Conservation (phyloP, 2,329 filamentous ascomycete genomes). For the Penicillium crustosum region DNA sequence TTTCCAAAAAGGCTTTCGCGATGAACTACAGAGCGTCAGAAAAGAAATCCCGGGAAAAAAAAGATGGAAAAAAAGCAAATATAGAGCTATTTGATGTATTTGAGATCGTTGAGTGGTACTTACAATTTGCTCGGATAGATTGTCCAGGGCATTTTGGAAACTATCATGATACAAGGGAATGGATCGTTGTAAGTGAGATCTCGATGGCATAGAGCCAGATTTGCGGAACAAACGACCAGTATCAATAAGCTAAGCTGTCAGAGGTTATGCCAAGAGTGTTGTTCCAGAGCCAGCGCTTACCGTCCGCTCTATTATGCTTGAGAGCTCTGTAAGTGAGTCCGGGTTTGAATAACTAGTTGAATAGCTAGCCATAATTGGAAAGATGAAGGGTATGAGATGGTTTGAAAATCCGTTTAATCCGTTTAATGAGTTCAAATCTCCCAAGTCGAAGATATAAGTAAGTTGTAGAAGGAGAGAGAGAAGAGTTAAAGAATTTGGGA, state of each 20-base stretch:
- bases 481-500: neutral
- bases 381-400: too few species aligned
- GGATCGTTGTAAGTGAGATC: constrained; percentile 38
- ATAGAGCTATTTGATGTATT: neutral
- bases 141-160: constrained; percentile 43
- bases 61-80: neutral
- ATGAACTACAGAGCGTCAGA: constrained; percentile 36
- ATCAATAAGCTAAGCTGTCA: constrained; percentile 41
- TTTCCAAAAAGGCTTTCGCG: constrained; percentile 45
- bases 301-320: constrained; percentile 11
- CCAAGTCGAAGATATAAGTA: neutral
- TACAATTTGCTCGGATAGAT: constrained; percentile 46
- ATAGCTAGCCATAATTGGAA: neutral
- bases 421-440: too few species aligned
- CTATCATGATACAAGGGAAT: constrained; percentile 41
- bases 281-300: constrained; percentile 9
- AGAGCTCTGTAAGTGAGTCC: constrained; percentile 11
- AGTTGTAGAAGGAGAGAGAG: neutral
- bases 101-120: constrained; percentile 14
- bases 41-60: neutral
- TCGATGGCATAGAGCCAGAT: constrained; percentile 35
- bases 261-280: constrained; percentile 10
- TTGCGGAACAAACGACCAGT: constrained; percentile 44
- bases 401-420: too few species aligned
- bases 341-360: constrained; percentile 9